Evolutionary conservation across 2,329 filamentous ascomycete genomes (phyloP).

Genomic region (Xylaria arbuscula): DNA sequence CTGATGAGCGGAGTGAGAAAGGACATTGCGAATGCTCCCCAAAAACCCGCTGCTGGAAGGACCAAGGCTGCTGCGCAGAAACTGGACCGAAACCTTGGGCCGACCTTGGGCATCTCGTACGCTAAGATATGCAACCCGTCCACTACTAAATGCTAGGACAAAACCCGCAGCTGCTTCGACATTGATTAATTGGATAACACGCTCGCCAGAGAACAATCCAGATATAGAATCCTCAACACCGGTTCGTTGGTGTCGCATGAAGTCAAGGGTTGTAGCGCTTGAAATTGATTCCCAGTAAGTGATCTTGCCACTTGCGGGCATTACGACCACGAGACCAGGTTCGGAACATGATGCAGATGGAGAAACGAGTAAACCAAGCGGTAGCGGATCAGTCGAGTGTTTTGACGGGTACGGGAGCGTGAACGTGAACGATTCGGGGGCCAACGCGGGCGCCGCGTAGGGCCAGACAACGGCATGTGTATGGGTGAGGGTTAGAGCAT

Average conservation of each 20-base stretch:
- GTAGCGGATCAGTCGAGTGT: constrained; percentile 75
- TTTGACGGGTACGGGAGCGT: constrained; percentile 79
- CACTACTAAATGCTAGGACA: constrained; percentile 84
- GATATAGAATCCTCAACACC: constrained; percentile 80
- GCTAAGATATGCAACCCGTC: constrained; percentile 86
- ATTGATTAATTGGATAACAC: constrained; percentile 79
- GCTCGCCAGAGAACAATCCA: constrained; percentile 82
- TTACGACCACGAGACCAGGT: constrained; percentile 86
- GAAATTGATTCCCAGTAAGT: constrained; percentile 97
- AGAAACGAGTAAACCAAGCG: constrained; percentile 84
- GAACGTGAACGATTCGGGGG: constrained; percentile 83
- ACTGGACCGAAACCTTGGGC: constrained; percentile 80
- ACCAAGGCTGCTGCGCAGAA: constrained; percentile 72
- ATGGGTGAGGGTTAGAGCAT: constrained; percentile 83
- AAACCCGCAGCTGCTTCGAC: constrained; percentile 88
- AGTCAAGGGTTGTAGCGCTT: constrained; percentile 83
- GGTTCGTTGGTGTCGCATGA: constrained; percentile 83
- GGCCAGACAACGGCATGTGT: constrained; percentile 91
- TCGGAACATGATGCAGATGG: constrained; percentile 81
- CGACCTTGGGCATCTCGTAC: constrained; percentile 89
- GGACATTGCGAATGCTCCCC: constrained; percentile 80
- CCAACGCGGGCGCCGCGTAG: constrained; percentile 75
- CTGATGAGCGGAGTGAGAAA: constrained; percentile 75
- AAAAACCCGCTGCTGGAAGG: constrained; percentile 75
- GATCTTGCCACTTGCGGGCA: constrained; percentile 84